Evolutionary conservation across 1,139 yeast species (phyloP), one percentile per base, ranked within the genome.

Genomic region (Magnusiomyces sp.): DNA sequence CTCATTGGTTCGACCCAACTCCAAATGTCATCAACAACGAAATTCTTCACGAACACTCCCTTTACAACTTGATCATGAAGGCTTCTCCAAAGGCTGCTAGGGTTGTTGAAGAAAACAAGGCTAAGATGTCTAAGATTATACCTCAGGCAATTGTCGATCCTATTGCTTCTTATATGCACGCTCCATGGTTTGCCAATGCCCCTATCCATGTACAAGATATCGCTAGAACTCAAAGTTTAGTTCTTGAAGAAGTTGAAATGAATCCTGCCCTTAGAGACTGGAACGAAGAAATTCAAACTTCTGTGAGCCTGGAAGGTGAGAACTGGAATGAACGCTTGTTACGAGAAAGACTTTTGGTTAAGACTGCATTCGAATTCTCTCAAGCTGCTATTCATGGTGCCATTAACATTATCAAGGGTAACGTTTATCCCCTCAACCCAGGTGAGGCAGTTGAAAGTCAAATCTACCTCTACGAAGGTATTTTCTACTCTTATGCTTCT

Each of bases 201-300:
- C 54, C 59, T 20, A 29, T 52, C 62, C 63, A 64, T 47, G 56
- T 62, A 17, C 79, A 92, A 2, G 95, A 86, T 60, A 59, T 75
- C 43, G 80, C 85, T 16, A 74, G 83, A 60, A 69, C 79, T 45
- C 94, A 49, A 39, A 16, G n/a, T 5, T 19, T 10, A 11, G 36
- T 44, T 31, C 39, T 23, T 27, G 31, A 34, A 16, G 33, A 37
- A 5, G 46, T 34, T 16, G 56, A 29, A 46, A 52, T 43, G 54
- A 14, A 27, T 3, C 62, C 41, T 38, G 55, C 71, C 34, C 75
- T 72, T 52, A 79, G 82, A 59, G 96, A 89, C 59, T 90, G 95
- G 89, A 89, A 89, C 63, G 95, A 85, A 57, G 97, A 92, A 59
- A 80, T 82, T 60, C 97, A 92, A 70, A 74, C 87, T 5, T 74